Percentiles rank a stretch among this genome's conserved stretches.
phyloP scores from a whole-genome alignment of 2,329 filamentous ascomycete species.

The Colletotrichum sp. region DNA sequence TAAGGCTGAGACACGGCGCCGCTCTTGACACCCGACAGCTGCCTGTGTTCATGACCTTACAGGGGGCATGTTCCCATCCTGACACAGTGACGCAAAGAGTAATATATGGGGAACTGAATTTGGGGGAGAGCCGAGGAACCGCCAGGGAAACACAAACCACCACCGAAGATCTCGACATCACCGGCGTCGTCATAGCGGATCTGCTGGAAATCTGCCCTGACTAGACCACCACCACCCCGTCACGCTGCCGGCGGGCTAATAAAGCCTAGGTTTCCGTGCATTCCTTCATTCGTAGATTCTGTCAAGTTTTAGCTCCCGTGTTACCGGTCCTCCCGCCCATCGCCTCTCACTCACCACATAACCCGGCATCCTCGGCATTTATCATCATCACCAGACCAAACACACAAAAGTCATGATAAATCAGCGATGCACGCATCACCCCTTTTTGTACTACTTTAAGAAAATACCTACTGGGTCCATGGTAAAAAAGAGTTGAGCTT shows the following conservation, averaged over 20 bases:
- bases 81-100: not conserved
- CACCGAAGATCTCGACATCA: constrained; percentile 14
- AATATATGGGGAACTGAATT: not conserved
- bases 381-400: not conserved
- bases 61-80: not conserved
- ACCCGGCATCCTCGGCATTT: not conserved
- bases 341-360: not conserved
- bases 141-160: not conserved
- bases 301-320: not conserved
- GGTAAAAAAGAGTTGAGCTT: not conserved
- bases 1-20: not conserved
- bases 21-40: not conserved
- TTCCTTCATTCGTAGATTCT: not conserved
- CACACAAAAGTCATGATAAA: not conserved
- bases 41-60: not conserved
- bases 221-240: not conserved
- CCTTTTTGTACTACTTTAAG: not conserved
- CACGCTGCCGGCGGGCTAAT: not conserved
- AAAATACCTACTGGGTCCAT: not conserved
- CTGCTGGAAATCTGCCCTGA: not conserved
- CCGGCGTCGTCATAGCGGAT: constrained; percentile 17
- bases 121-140: not conserved
- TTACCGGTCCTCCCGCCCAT: not conserved
- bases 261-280: not conserved
- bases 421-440: not conserved